Percentiles rank a stretch among this genome's conserved stretches.
phyloP scores from a whole-genome alignment of 495 filamentous ascomycete species.

The Neurospora sp. region DNA sequence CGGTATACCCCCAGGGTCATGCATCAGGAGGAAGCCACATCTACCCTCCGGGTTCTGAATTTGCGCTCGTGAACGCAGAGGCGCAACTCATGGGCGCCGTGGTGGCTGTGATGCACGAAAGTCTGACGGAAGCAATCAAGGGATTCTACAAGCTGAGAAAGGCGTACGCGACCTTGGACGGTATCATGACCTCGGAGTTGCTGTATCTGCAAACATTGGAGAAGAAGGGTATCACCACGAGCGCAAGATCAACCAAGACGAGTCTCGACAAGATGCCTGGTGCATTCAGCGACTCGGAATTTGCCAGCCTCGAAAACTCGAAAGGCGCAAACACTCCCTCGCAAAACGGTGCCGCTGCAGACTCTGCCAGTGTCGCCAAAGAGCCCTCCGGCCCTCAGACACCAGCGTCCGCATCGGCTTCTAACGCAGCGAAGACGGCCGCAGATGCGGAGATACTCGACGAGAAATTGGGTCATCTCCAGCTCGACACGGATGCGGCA shows the following conservation, averaged over 20 bases:
- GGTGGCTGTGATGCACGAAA: slow-evolving; percentile 82
- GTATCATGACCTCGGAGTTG: slow-evolving; percentile 45
- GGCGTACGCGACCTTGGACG: slow-evolving; percentile 75
- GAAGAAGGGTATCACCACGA: background rate
- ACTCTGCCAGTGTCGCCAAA: slow-evolving; percentile 23
- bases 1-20: background rate
- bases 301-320: slow-evolving; percentile 15
- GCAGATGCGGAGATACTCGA: slow-evolving; percentile 1
- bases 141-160: slow-evolving; percentile 91
- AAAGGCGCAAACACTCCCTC: slow-evolving; percentile 1
- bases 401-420: slow-evolving; percentile 14
- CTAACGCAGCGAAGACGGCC: background rate
- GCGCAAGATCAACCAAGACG: background rate
- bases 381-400: slow-evolving; percentile 20
- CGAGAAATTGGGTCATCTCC: slow-evolving; percentile 14
- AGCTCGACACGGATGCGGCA: background rate
- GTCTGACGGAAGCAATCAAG: slow-evolving; percentile 80
- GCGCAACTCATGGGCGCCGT: slow-evolving; percentile 85
- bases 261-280: slow-evolving; percentile 23
- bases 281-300: slow-evolving; percentile 25
- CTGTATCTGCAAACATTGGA: slow-evolving; percentile 27
- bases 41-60: slow-evolving; percentile 79
- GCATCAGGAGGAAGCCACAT: slow-evolving; percentile 27
- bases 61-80: slow-evolving; percentile 62
- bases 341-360: slow-evolving; percentile 16